Evolutionary conservation across 2,329 filamentous ascomycete genomes (phyloP).

Genomic region (Cladosporium velox): DNA sequence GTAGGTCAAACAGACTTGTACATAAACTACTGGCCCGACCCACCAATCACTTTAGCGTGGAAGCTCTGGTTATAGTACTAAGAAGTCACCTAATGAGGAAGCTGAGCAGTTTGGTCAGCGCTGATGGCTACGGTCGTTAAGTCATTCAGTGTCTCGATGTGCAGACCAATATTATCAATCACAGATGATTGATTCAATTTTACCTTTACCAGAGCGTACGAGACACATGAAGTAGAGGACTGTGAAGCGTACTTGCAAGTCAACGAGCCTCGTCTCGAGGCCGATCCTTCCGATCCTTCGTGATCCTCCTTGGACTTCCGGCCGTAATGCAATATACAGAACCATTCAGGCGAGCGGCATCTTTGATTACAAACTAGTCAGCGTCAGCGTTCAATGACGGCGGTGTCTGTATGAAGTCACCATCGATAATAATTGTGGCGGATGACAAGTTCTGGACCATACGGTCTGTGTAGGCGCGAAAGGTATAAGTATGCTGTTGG

Average conservation of each 20-base stretch:
- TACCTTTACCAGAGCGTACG: background rate
- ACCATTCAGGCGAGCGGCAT: background rate
- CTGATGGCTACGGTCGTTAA: background rate
- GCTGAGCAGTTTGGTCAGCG: background rate
- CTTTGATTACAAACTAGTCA: background rate
- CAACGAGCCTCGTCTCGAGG: slow-evolving; percentile 5
- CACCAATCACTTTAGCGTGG: background rate
- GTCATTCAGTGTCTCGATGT: background rate
- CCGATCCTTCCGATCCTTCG: slow-evolving; percentile 11
- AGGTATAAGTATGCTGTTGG: background rate
- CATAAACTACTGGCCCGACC: too few relatives aligned
- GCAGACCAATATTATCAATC: background rate
- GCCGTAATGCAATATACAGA: background rate
- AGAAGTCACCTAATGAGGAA: background rate
- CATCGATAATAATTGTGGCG: background rate
- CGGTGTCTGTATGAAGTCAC: background rate
- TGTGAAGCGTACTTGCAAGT: background rate
- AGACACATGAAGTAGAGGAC: background rate
- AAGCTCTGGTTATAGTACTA: background rate
- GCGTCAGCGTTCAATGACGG: background rate
- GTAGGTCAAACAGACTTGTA: background rate
- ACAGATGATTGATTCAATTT: too few relatives aligned
- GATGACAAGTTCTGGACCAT: background rate
- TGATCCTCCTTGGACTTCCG: slow-evolving; percentile 4
- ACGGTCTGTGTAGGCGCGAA: background rate